Conservation (phyloP, 768 basidiomycete genomes). For the Punctularia strigosozonata region DNA sequence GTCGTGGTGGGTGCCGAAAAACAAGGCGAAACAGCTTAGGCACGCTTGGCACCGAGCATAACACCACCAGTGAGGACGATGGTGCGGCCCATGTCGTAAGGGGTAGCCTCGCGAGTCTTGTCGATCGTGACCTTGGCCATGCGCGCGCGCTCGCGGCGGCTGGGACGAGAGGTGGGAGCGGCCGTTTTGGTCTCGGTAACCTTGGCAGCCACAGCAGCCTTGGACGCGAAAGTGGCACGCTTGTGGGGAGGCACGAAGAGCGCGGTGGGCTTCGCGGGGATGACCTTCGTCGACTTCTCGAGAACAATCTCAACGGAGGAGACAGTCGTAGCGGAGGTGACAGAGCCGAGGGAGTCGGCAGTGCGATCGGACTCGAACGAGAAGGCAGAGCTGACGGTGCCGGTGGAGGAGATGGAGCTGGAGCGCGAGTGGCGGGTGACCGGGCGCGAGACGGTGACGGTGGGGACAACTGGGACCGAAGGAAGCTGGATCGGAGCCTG, state of each 20-base stretch:
- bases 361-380: slow-evolving; percentile 57
- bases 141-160: slow-evolving; percentile 56
- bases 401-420: slow-evolving; percentile 53
- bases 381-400: slow-evolving; percentile 62
- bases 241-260: too few species aligned
- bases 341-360: slow-evolving; percentile 34
- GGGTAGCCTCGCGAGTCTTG: slow-evolving; percentile 67
- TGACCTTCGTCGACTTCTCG: too few species aligned
- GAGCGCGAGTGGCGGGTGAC: slow-evolving; percentile 40
- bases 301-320: slow-evolving; percentile 24
- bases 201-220: too few species aligned
- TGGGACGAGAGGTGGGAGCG: too few species aligned
- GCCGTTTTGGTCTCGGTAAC: too few species aligned
- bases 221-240: too few species aligned
- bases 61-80: slow-evolving; percentile 81
- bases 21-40: too few species aligned
- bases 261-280: too few species aligned
- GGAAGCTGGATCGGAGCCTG: too few species aligned
- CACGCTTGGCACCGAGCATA: slow-evolving; percentile 60
- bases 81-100: slow-evolving; percentile 82
- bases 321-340: slow-evolving; percentile 30
- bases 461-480: too few species aligned
- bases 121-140: slow-evolving; percentile 66
- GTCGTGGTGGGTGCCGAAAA: too few species aligned
- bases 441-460: slow-evolving; percentile 47